A percentile compares a stretch with the other conserved stretches of the same genome.
Conservation (phyloP, 345 rosid species). For the Raphanus sativus region DNA sequence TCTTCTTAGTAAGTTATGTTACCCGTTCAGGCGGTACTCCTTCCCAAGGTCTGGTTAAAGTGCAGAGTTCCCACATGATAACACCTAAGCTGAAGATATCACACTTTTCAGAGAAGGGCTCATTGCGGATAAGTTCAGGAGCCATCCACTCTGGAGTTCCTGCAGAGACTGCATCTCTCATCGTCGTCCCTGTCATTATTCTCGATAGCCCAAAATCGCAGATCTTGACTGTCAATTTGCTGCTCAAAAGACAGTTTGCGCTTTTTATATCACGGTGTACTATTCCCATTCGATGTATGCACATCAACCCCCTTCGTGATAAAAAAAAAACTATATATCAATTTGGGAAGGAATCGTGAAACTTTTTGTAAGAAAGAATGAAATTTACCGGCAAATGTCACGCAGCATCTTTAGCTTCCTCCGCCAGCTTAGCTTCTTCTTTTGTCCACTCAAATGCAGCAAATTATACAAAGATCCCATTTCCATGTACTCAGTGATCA, state of each 20-base stretch:
- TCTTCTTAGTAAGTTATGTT: constrained; percentile 24
- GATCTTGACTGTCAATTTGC: constrained; percentile 85
- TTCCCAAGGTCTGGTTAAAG: constrained; percentile 47
- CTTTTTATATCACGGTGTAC: constrained; percentile 57
- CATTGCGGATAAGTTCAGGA: constrained; percentile 90
- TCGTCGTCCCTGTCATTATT: constrained; percentile 48
- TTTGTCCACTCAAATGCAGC: constrained; percentile 90
- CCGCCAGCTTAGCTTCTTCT: constrained; percentile 85
- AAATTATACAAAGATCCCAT: constrained; percentile 85
- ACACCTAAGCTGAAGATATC: constrained; percentile 99
- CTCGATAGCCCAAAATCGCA: constrained; percentile 99
- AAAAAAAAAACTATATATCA: neutral
- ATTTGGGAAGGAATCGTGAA: neutral
- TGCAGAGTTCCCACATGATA: constrained; percentile 98
- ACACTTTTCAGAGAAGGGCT: constrained; percentile 93
- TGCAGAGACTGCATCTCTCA: constrained; percentile 2
- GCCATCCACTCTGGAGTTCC: constrained; percentile 55
- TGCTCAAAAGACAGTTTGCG: constrained; percentile 88
- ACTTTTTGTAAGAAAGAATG: neutral
- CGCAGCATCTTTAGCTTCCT: constrained; percentile 86
- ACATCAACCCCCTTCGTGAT: constrained; percentile 85
- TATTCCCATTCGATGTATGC: constrained; percentile 95
- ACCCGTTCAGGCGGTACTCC: constrained; percentile 94
- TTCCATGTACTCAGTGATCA: constrained; percentile 98
- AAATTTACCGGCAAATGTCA: constrained; percentile 88